These are phyloP conservation scores for Penicillium corylophilum DNA, from an alignment of 2,329 filamentous ascomycete genomes.

Conservation along the genomic window DNA sequence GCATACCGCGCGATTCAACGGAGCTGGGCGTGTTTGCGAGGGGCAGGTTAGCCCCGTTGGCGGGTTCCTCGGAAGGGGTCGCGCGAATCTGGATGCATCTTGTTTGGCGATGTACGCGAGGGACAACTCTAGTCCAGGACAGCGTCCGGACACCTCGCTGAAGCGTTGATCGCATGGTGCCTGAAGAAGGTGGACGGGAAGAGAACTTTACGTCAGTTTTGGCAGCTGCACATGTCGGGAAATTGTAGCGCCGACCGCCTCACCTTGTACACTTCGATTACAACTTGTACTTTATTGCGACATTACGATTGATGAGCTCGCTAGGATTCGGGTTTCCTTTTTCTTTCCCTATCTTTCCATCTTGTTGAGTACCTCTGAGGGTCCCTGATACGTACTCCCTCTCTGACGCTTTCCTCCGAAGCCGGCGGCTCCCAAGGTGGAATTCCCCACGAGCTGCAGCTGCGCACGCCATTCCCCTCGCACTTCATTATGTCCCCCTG, in stretches of 20 bases:
- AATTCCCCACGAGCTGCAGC: constrained; percentile 22
- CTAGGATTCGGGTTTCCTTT: neutral
- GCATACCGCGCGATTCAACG: constrained; percentile 44
- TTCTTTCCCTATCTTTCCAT: neutral
- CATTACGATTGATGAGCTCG: constrained; percentile 5
- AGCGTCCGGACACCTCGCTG: constrained; percentile 36
- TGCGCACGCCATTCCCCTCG: constrained; percentile 14
- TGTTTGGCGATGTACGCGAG: constrained; percentile 29
- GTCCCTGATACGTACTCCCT: neutral
- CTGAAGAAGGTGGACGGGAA: constrained; percentile 13
- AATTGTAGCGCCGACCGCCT: constrained; percentile 24
- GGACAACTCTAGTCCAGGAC: constrained; percentile 33
- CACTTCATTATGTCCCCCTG: constrained; percentile 28
- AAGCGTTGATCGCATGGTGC: constrained; percentile 39
- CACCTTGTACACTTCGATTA: constrained; percentile 22
- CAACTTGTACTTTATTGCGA: constrained; percentile 17
- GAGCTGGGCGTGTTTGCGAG: constrained; percentile 39
- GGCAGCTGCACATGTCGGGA: constrained; percentile 19
- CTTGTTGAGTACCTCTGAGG: neutral
- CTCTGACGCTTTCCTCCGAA: constrained; percentile 36
- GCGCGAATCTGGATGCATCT: constrained; percentile 47
- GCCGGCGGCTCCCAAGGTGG: constrained; percentile 28
- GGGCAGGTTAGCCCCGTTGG: constrained; percentile 39
- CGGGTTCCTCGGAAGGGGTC: constrained; percentile 40
- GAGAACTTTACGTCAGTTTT: constrained; percentile 26